Conservation (phyloP, 352 stramenopile species). For the Pythium monospermum region DNA sequence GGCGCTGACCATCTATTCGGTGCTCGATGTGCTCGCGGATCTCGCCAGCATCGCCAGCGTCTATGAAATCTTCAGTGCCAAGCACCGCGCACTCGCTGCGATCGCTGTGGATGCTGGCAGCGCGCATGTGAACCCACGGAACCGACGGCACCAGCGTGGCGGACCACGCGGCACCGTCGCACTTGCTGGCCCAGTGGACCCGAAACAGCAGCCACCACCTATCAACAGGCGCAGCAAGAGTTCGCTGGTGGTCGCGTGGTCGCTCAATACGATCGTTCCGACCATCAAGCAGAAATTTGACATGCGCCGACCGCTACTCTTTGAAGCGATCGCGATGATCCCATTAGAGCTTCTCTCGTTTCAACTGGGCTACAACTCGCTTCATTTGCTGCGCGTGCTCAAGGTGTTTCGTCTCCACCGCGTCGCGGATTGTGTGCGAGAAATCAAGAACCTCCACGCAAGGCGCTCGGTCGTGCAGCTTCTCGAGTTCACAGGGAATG, state of each 20-base stretch:
- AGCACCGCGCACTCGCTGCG: slow-evolving; percentile 36
- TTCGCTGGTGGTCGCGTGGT: slow-evolving; percentile 43
- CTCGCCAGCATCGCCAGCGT: slow-evolving; percentile 34
- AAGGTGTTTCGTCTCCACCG: slow-evolving; percentile 60
- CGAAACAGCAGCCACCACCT: slow-evolving; percentile 3
- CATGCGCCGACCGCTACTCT: slow-evolving; percentile 32
- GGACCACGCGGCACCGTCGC: not conserved
- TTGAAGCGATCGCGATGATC: slow-evolving; percentile 44
- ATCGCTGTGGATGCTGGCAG: slow-evolving; percentile 19
- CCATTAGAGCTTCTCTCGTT: slow-evolving; percentile 47
- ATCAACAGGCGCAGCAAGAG: slow-evolving; percentile 2
- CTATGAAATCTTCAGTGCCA: slow-evolving; percentile 43
- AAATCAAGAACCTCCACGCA: slow-evolving; percentile 46
- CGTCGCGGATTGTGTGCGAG: slow-evolving; percentile 31
- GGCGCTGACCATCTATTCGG: slow-evolving; percentile 42
- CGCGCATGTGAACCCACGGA: slow-evolving; percentile 20
- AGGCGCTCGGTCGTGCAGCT: slow-evolving; percentile 34
- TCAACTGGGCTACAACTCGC: slow-evolving; percentile 35
- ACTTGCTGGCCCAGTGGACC: too few relatives aligned
- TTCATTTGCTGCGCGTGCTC: slow-evolving; percentile 47
- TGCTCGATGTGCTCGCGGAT: slow-evolving; percentile 49
- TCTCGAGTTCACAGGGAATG: slow-evolving; percentile 53
- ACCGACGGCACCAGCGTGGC: slow-evolving; percentile 11
- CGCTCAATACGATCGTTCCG: slow-evolving; percentile 60
- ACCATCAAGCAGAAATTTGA: slow-evolving; percentile 18